phyloP scores from a whole-genome alignment of 2,329 filamentous ascomycete genomes.

The Biscogniauxia sp. region DNA sequence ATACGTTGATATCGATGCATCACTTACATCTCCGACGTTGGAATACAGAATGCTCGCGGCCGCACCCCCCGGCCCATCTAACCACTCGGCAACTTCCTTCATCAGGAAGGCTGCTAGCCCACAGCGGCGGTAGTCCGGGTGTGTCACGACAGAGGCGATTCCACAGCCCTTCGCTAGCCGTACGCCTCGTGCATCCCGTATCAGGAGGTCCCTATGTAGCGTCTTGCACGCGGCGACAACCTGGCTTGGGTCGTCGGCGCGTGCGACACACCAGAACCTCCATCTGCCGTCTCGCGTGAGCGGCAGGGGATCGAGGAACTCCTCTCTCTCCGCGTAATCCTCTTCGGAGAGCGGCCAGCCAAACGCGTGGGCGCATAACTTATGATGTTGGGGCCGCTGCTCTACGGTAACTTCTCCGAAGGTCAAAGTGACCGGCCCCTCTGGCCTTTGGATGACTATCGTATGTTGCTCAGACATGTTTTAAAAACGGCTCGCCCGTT shows the following conservation, averaged over 20 bases:
- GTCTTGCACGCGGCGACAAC: constrained; percentile 21
- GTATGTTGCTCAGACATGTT: neutral
- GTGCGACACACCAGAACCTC: constrained; percentile 15
- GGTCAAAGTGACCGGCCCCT: neutral
- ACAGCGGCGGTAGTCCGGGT: constrained; percentile 12
- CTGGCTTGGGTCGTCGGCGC: constrained; percentile 6
- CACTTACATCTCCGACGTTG: constrained; percentile 15
- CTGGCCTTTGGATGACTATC: neutral
- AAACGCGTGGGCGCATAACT: constrained; percentile 15
- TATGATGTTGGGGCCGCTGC: constrained; percentile 9
- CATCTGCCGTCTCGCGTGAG: constrained; percentile 10
- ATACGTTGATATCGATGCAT: neutral
- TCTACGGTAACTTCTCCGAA: neutral
- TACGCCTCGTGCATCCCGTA: constrained; percentile 6
- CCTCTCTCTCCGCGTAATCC: constrained; percentile 14
- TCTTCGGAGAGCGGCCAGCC: constrained; percentile 12
- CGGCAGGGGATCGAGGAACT: constrained; percentile 6
- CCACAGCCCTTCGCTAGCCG: constrained; percentile 16
- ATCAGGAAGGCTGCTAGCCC: constrained; percentile 18
- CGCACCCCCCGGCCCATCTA: constrained; percentile 18
- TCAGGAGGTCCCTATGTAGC: constrained; percentile 16
- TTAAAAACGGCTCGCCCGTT: neutral
- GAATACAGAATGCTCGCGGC: constrained; percentile 20
- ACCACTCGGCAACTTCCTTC: constrained; percentile 15
- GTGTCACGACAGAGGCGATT: constrained; percentile 17